Evolutionary conservation across 2,329 filamentous ascomycete genomes (phyloP).

Genomic region (Exophiala spinifera): DNA sequence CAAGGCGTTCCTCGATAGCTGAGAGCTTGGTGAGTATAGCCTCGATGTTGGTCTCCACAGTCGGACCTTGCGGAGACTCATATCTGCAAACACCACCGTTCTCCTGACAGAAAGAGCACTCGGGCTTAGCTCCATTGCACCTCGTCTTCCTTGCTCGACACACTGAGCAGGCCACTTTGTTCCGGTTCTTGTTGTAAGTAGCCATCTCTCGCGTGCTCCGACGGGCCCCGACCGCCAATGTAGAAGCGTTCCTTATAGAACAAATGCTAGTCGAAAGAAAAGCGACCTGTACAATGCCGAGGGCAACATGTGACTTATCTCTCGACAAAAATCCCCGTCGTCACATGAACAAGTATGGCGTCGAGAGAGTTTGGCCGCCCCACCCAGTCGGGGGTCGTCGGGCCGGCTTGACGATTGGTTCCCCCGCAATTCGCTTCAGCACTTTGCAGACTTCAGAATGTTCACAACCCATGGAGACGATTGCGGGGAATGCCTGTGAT

Average conservation of each 20-base stretch:
- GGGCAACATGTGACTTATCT: no score
- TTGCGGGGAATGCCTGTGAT: no score
- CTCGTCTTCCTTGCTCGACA: slow-evolving; percentile 4
- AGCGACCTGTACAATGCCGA: no score
- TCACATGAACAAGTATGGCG: no score
- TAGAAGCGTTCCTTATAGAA: background rate
- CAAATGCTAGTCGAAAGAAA: no score
- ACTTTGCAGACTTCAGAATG: no score
- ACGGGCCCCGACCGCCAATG: background rate
- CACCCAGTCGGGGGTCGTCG: no score
- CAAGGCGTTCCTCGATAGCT: slow-evolving; percentile 1
- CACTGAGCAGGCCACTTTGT: slow-evolving; percentile 4
- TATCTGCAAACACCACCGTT: slow-evolving; percentile 5
- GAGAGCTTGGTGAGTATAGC: slow-evolving; percentile 1
- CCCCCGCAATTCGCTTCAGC: no score
- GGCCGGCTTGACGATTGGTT: no score
- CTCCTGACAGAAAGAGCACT: slow-evolving; percentile 3
- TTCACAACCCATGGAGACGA: no score
- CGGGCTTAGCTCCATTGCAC: slow-evolving; percentile 3
- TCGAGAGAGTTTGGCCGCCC: no score
- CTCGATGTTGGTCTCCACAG: slow-evolving; percentile 4
- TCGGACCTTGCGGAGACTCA: background rate
- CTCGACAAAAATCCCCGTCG: no score
- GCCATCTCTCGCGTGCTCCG: slow-evolving; percentile 1
- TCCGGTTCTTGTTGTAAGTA: slow-evolving; percentile 4